Conservation (phyloP, 78 protist genomes). For the Speleostelium caveatum region DNA sequence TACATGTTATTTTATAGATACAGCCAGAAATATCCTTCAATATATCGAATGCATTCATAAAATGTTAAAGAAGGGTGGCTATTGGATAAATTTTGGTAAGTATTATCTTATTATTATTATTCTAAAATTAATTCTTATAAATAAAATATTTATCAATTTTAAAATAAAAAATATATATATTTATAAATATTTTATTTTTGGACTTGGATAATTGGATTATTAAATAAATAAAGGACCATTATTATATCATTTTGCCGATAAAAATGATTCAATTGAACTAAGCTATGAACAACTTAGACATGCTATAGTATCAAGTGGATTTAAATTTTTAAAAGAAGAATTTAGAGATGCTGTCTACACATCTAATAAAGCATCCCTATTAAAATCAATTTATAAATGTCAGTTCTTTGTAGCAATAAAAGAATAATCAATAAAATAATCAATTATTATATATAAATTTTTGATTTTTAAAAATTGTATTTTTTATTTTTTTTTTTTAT, state of each 20-base stretch:
- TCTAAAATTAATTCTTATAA: constrained; percentile 15
- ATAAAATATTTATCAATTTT: neutral
- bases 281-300: constrained; percentile 70
- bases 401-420: constrained; percentile 51
- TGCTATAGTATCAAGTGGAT: constrained; percentile 45
- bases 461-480: neutral
- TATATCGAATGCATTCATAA: constrained; percentile 87
- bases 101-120: neutral
- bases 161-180: neutral
- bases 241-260: constrained; percentile 81
- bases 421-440: no score
- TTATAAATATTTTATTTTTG: neutral
- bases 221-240: constrained; percentile 70
- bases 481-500: no score
- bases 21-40: constrained; percentile 93
- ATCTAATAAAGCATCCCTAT: constrained; percentile 29
- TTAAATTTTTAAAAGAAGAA: constrained; percentile 34
- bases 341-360: constrained; percentile 52
- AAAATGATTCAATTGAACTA: constrained; percentile 79
- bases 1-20: constrained; percentile 97
- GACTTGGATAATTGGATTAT: no score
- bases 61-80: constrained; percentile 87
- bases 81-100: constrained; percentile 91
- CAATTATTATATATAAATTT: no score
- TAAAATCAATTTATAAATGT: constrained; percentile 53